Conservation (phyloP, 805 yeast species). For the Torulaspora indica region DNA sequence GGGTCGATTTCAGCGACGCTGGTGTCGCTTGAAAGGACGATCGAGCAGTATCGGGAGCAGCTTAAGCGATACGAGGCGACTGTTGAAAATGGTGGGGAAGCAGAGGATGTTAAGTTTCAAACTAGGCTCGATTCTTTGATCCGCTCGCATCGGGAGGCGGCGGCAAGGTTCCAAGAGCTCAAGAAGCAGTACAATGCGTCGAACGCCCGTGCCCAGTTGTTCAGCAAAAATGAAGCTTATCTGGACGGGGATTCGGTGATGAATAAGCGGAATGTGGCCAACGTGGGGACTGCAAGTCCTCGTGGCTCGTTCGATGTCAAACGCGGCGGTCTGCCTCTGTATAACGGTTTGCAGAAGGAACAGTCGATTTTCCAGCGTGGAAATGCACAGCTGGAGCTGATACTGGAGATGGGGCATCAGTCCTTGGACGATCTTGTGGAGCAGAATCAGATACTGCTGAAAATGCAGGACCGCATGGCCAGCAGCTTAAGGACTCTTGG, state of each 20-base stretch:
- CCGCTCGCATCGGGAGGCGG: constrained; percentile 33
- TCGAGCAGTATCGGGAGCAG: constrained; percentile 47
- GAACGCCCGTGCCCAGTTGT: constrained; percentile 28
- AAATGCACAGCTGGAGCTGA: constrained; percentile 78
- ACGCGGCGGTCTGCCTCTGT: constrained; percentile 41
- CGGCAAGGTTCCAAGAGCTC: constrained; percentile 34
- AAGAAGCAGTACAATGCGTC: constrained; percentile 29
- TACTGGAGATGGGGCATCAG: constrained; percentile 80
- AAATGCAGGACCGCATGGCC: constrained; percentile 57
- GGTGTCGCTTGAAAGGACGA: constrained; percentile 67
- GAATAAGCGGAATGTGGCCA: constrained; percentile 33
- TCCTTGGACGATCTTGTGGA: constrained; percentile 82
- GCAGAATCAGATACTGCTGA: constrained; percentile 68
- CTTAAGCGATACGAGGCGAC: constrained; percentile 55
- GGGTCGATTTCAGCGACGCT: constrained; percentile 57
- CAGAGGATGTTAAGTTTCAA: constrained; percentile 45
- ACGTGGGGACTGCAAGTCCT: constrained; percentile 32
- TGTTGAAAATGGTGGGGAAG: constrained; percentile 25
- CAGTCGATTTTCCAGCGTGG: constrained; percentile 59
- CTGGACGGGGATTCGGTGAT: constrained; percentile 26
- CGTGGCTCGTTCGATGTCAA: constrained; percentile 24
- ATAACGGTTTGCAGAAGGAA: constrained; percentile 69
- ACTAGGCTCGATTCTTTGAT: constrained; percentile 58
- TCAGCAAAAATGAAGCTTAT: constrained; percentile 20
- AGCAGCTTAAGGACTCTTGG: constrained; percentile 76